These are phyloP conservation scores for Crassisporium funariophilum DNA, from an alignment of 768 basidiomycete genomes.

Conservation along the genomic window DNA sequence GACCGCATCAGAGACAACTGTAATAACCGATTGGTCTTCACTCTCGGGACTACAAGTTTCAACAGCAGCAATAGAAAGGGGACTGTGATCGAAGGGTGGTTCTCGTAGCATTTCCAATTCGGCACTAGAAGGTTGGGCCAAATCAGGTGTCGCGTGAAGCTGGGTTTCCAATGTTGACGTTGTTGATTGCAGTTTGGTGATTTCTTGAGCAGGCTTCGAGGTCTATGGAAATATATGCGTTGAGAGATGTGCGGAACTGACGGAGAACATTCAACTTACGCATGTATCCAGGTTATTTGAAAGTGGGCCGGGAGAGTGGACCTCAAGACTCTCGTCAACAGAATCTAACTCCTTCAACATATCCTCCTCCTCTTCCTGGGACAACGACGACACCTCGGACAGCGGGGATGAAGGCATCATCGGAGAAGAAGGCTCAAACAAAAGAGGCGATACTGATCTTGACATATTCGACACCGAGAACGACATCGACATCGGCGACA, in stretches of 20 bases:
- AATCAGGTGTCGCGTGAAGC: no score
- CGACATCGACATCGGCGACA: slow-evolving; percentile 47
- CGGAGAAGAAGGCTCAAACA: slow-evolving; percentile 19
- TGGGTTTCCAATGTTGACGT: no score
- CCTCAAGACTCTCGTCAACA: slow-evolving; percentile 3
- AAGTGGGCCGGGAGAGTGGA: no score
- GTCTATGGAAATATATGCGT: background rate
- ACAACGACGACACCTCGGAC: slow-evolving; percentile 21
- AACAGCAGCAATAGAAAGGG: no score
- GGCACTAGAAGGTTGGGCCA: no score
- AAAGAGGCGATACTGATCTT: slow-evolving; percentile 37
- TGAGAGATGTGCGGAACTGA: background rate
- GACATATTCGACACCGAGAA: slow-evolving; percentile 35
- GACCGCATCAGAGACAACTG: no score
- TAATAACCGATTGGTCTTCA: no score
- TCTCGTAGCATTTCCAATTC: no score
- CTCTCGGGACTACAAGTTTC: no score
- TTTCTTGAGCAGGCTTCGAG: background rate
- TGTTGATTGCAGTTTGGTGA: no score
- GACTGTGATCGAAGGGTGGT: no score
- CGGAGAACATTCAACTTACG: background rate
- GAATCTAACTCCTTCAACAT: background rate
- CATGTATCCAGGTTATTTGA: no score
- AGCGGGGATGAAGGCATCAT: slow-evolving; percentile 25
- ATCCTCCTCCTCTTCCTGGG: slow-evolving; percentile 25